Evolutionary conservation across 2,329 filamentous ascomycete species (phyloP).

Genomic region (Verticillium zaregamsianum): DNA sequence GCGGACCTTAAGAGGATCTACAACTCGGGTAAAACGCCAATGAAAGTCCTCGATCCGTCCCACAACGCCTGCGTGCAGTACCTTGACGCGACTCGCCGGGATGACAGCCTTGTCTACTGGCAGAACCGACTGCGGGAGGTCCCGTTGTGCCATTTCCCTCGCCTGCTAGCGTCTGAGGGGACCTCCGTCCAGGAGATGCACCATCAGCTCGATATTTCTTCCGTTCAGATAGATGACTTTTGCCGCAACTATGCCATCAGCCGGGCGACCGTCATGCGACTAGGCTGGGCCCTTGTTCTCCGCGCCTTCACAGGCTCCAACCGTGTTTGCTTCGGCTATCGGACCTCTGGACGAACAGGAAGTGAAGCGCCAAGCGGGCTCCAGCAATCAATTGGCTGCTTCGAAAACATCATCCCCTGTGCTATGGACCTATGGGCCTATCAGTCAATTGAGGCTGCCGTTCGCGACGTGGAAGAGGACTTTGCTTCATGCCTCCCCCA

Average conservation of each 20-base stretch:
- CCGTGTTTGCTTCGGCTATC: slow-evolving; percentile 52
- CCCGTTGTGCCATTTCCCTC: slow-evolving; percentile 42
- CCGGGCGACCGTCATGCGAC: slow-evolving; percentile 45
- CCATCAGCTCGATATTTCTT: slow-evolving; percentile 35
- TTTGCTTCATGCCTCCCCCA: slow-evolving; percentile 27
- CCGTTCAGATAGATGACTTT: slow-evolving; percentile 39
- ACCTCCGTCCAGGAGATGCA: slow-evolving; percentile 25
- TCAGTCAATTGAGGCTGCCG: slow-evolving; percentile 24
- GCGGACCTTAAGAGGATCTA: slow-evolving; percentile 43
- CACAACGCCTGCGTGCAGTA: slow-evolving; percentile 35
- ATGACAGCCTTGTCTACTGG: slow-evolving; percentile 41
- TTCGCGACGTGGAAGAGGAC: slow-evolving; percentile 28
- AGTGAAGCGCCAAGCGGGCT: slow-evolving; percentile 35
- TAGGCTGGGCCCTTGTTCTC: slow-evolving; percentile 57
- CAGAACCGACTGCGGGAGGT: slow-evolving; percentile 31
- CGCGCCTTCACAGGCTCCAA: slow-evolving; percentile 49
- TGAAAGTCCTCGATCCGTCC: slow-evolving; percentile 24
- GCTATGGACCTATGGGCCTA: slow-evolving; percentile 24
- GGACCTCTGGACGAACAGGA: slow-evolving; percentile 39
- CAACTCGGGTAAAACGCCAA: slow-evolving; percentile 30
- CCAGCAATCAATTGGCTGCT: slow-evolving; percentile 39
- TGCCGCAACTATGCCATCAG: slow-evolving; percentile 33
- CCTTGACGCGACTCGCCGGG: slow-evolving; percentile 25
- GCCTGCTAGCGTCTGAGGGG: slow-evolving; percentile 22
- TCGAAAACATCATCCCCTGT: slow-evolving; percentile 35